phyloP scores from a whole-genome alignment of 192 early-diverging fungal species.

The Podila epigama region DNA sequence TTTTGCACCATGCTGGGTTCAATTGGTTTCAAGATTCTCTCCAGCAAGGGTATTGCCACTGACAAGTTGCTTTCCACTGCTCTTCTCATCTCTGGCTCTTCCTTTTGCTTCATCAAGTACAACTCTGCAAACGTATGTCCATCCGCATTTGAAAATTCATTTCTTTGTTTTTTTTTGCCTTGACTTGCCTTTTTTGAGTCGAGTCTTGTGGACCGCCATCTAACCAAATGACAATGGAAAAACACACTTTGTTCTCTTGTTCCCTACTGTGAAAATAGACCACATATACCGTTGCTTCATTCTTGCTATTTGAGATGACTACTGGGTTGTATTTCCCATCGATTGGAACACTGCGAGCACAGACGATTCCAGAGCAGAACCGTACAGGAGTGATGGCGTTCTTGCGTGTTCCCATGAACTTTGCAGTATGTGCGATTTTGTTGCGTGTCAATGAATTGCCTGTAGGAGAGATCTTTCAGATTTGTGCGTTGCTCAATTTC shows the following conservation, averaged over 20 bases:
- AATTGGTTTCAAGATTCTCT: constrained; percentile 48
- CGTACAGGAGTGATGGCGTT: constrained; percentile 66
- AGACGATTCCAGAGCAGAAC: constrained; percentile 63
- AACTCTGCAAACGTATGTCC: constrained; percentile 10
- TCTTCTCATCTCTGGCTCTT: constrained; percentile 42
- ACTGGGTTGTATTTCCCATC: constrained; percentile 65
- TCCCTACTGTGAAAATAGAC: neutral
- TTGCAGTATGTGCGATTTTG: constrained; percentile 57
- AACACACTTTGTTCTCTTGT: neutral
- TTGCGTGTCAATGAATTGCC: constrained; percentile 51
- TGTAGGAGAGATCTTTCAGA: constrained; percentile 55
- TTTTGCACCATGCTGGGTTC: constrained; percentile 63
- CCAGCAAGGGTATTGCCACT: constrained; percentile 16
- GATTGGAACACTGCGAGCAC: constrained; percentile 57
- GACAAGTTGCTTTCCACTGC: constrained; percentile 46
- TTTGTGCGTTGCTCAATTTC: constrained; percentile 59
- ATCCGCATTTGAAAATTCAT: too few species aligned
- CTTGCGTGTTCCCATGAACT: constrained; percentile 70
- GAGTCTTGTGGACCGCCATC: too few species aligned
- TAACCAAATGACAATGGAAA: too few species aligned
- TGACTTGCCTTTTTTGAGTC: too few species aligned
- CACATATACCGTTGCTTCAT: constrained; percentile 45
- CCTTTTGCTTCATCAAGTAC: constrained; percentile 50
- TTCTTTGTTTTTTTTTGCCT: too few species aligned
- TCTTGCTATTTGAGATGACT: constrained; percentile 62